Percentiles rank a stretch among this genome's conserved stretches.
These are phyloP conservation scores for Ophiorrhiza pumila DNA, from an alignment of 257 asterid species.

Conservation along the genomic window DNA sequence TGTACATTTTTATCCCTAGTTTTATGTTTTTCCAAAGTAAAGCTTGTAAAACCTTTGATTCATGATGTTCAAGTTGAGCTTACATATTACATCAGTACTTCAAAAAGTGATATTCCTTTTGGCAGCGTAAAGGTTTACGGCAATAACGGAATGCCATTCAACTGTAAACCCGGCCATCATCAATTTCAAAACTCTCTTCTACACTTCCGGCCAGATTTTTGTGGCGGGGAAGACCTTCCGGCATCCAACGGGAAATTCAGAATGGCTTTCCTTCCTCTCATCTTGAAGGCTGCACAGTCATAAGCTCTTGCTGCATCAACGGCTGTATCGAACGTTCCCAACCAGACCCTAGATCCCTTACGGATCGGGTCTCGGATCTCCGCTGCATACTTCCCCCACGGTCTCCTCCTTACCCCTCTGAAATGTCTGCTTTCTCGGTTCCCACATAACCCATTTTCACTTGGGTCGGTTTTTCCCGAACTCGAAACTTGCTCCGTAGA, in stretches of 20 bases:
- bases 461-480: slow-evolving; percentile 20
- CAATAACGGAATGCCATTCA: background rate
- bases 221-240: slow-evolving; percentile 61
- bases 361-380: slow-evolving; percentile 80
- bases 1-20: background rate
- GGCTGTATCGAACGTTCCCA: slow-evolving; percentile 67
- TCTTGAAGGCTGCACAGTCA: slow-evolving; percentile 79
- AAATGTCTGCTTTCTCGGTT: slow-evolving; percentile 30
- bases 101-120: background rate
- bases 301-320: slow-evolving; percentile 87
- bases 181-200: slow-evolving; percentile 26
- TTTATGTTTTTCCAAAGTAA: no score
- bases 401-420: slow-evolving; percentile 84
- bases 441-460: background rate
- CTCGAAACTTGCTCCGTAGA: background rate
- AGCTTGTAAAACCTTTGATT: background rate
- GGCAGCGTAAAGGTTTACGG: background rate
- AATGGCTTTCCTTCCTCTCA: slow-evolving; percentile 77
- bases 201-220: slow-evolving; percentile 39
- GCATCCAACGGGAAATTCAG: slow-evolving; percentile 79
- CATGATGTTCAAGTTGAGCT: background rate
- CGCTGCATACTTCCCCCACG: slow-evolving; percentile 93
- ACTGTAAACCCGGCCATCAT: background rate
- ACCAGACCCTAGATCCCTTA: slow-evolving; percentile 77
- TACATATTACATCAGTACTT: background rate